Percentiles rank a stretch among this genome's conserved stretches.
phyloP scores from a whole-genome alignment of 176 grass and related monocot genomes.

The Elaeis guineensis region DNA sequence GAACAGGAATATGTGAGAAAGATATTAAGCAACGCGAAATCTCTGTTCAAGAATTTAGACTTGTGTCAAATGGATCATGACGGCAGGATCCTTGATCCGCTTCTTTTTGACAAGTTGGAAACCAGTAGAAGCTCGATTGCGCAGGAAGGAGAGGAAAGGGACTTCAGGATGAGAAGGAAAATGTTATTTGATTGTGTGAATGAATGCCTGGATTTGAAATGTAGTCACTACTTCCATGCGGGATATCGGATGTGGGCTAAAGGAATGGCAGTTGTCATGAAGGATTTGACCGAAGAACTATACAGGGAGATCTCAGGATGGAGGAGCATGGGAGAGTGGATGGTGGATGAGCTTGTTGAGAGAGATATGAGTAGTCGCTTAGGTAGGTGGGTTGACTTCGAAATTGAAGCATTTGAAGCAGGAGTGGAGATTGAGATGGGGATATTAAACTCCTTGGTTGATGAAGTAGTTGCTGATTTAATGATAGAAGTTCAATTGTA shows the following conservation, averaged over 20 bases:
- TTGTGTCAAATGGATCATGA: conserved; percentile 19
- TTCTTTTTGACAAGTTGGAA: conserved; percentile 42
- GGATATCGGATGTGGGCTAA: conserved; percentile 72
- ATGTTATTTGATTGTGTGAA: conserved; percentile 54
- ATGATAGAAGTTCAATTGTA: conserved; percentile 19
- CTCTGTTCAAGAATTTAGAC: conserved; percentile 24
- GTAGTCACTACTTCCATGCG: conserved; percentile 42
- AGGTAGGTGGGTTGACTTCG: conserved; percentile 66
- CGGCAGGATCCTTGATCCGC: conserved; percentile 28
- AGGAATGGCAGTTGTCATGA: conserved; percentile 32
- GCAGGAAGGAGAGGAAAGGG: conserved; percentile 19
- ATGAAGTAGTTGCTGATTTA: conserved; percentile 62
- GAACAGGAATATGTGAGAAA: conserved; percentile 53
- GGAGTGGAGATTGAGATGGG: conserved; percentile 40
- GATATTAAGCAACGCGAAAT: conserved; percentile 31
- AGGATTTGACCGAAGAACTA: conserved; percentile 26
- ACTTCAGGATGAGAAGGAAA: conserved; percentile 22
- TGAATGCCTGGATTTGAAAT: conserved; percentile 55
- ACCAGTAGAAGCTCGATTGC: conserved; percentile 17
- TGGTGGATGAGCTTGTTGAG: conserved; percentile 65
- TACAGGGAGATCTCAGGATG: conserved; percentile 45
- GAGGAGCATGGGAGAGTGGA: conserved; percentile 54
- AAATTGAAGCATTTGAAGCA: conserved; percentile 43
- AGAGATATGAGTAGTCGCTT: conserved; percentile 69
- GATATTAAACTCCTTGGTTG: conserved; percentile 53